These are phyloP conservation scores for Brassica napus DNA, from an alignment of 345 rosid genomes.

Conservation along the genomic window DNA sequence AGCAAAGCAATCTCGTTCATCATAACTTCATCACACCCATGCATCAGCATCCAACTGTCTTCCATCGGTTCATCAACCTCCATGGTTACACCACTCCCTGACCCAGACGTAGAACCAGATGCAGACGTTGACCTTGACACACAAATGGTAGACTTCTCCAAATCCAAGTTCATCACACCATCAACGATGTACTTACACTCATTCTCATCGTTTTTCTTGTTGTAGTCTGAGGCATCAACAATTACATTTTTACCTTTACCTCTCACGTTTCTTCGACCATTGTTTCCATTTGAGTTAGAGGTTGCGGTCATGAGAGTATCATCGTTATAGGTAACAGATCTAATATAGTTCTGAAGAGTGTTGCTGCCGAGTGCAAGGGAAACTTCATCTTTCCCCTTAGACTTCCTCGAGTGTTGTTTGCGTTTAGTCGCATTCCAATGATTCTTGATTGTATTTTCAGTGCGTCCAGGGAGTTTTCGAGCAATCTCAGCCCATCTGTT, in stretches of 20 bases:
- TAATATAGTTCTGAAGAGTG: conserved; percentile 37
- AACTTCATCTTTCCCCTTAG: conserved; percentile 35
- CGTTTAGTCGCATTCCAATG: conserved; percentile 63
- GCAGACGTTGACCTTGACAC: conserved; percentile 22
- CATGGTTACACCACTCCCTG: conserved; percentile 13
- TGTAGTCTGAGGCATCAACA: not conserved
- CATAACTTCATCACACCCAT: conserved; percentile 41
- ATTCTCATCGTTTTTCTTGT: not conserved
- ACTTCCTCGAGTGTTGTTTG: conserved; percentile 45
- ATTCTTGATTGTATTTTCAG: conserved; percentile 65
- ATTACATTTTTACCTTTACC: conserved; percentile 19
- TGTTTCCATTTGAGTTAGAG: not conserved
- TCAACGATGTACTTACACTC: conserved; percentile 8
- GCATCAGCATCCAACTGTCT: conserved; percentile 42
- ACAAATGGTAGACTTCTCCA: not conserved
- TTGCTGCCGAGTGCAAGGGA: conserved; percentile 23
- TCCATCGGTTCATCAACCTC: conserved; percentile 35
- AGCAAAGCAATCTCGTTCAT: conserved; percentile 36
- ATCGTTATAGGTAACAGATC: conserved; percentile 29
- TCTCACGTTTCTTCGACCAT: not conserved
- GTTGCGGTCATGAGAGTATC: not conserved
- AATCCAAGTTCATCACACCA: conserved; percentile 23
- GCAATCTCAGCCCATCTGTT: conserved; percentile 82
- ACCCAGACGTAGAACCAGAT: conserved; percentile 15
- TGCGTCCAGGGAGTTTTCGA: conserved; percentile 54